Evolutionary conservation across 495 filamentous ascomycete genomes (phyloP), one percentile per base, ranked within the genome.

Genomic region (Saxophila tyrrhenica): DNA sequence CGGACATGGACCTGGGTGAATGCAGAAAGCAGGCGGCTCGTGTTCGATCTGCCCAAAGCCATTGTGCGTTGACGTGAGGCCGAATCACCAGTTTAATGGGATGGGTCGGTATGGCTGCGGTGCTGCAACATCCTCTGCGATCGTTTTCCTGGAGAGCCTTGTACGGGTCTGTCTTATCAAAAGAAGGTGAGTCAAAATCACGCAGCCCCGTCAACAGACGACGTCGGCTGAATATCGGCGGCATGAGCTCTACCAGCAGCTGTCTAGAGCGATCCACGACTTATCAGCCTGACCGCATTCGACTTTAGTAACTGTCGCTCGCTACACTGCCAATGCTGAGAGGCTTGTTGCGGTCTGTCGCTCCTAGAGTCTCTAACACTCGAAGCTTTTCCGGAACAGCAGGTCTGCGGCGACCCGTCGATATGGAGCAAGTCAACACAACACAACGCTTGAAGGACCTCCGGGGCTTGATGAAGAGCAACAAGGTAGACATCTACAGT

Each of bases 401-500:
- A 13, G 3, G 9, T 23, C 35, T 32, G 8, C 20, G 20, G 17
- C 32, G 25, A n/a, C 29, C 51, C 2, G 13, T 54, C 24, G 79
- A 86, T 16, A 96, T 95, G 88, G 87, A 79, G 66, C 83, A 79
- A 39, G 85, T 96, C 58, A 73, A 94, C 70, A 95, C 91, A 19
- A 83, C 81, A 47, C 73, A 80, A 51, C 85, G 91, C 55, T 77
- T 99, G 59, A 67, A 79, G 56, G 74, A 77, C 65, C 75, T 99
- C 61, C 79, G 94, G 64, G 73, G 85, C 65, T 73, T 96, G 63
- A 99, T 99, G 94, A 84, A 81, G 70, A 74, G 88, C 68, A 72
- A 84, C 61, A 83, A 87, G 53, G 75, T 99, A 41, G 90, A 97
- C 70, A 76, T 97, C 53, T 99, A 99, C 73, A 86, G 94, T 97